A percentile compares a stretch with the other conserved stretches of the same genome.
Evolutionary conservation across 345 rosid genomes (phyloP).

Genomic region (Zanthoxylum bungeanum): DNA sequence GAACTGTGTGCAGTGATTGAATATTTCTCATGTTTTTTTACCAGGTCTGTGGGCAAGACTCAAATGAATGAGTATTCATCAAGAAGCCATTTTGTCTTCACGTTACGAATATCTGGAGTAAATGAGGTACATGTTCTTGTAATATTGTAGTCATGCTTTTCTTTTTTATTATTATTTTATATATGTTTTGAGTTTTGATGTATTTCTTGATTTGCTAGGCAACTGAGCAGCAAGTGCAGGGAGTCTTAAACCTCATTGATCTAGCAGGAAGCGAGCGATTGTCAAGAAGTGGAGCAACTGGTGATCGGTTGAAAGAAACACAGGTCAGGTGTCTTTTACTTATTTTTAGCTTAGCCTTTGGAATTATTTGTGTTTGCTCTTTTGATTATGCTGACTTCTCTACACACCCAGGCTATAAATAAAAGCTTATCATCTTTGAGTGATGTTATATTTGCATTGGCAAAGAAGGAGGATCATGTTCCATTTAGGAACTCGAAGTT

Average conservation of each 20-base stretch:
- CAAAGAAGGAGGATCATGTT: constrained; percentile 93
- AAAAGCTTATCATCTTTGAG: constrained; percentile 79
- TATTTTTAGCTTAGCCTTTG: not conserved
- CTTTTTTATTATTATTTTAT: not conserved
- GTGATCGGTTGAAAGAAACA: constrained; percentile 94
- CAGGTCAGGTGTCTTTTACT: constrained; percentile 50
- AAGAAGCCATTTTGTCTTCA: constrained; percentile 83
- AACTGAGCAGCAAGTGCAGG: constrained; percentile 94
- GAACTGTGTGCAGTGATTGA: not conserved
- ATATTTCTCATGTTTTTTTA: constrained; percentile 6
- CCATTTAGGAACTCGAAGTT: constrained; percentile 92
- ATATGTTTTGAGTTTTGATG: constrained; percentile 14
- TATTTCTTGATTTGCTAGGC: constrained; percentile 36
- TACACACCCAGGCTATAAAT: constrained; percentile 69
- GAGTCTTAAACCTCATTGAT: constrained; percentile 85
- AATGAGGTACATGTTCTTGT: constrained; percentile 55
- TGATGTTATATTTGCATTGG: constrained; percentile 88
- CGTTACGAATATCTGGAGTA: constrained; percentile 73
- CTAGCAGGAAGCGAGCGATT: constrained; percentile 97
- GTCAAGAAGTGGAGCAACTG: constrained; percentile 87
- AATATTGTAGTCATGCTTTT: not conserved
- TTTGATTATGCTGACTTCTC: constrained; percentile 4
- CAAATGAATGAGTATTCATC: constrained; percentile 87
- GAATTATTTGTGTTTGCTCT: not conserved
- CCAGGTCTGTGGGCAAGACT: constrained; percentile 88